These are phyloP conservation scores for Diutina neorugosa DNA, from an alignment of 1,139 yeast species.

Conservation along the genomic window DNA sequence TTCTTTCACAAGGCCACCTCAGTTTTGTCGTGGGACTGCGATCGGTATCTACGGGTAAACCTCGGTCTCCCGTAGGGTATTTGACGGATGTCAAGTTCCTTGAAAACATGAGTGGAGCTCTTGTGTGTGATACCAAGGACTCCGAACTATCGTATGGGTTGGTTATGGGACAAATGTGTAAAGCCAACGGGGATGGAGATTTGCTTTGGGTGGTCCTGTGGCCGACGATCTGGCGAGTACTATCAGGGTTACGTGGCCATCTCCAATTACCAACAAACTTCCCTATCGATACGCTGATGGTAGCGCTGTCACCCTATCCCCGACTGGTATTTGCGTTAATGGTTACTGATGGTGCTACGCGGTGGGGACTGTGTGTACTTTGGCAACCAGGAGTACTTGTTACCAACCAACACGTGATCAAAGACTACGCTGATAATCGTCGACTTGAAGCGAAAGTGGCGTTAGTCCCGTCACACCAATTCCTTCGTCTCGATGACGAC, in stretches of 20 bases:
- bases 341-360: not conserved
- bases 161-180: not conserved
- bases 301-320: not conserved
- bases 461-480: not conserved
- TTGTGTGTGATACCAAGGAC: not conserved
- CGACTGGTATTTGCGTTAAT: not conserved
- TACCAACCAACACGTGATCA: not conserved
- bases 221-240: not conserved
- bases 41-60: not conserved
- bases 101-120: constrained; percentile 1
- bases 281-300: not conserved
- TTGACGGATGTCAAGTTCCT: not conserved
- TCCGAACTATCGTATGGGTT: not conserved
- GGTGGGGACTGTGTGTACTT: not conserved
- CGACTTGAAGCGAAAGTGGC: not conserved
- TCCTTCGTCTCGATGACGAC: not conserved
- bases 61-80: not conserved
- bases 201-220: not conserved
- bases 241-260: not conserved
- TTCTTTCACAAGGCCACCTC: not conserved
- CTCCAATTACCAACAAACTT: not conserved
- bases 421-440: not conserved
- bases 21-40: not conserved
- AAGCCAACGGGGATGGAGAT: constrained; percentile 1
- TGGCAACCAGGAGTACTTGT: not conserved